Base-by-base conservation (phyloP, 2,329 filamentous ascomycete genomes). In the Diaporthe vexans region DNA sequence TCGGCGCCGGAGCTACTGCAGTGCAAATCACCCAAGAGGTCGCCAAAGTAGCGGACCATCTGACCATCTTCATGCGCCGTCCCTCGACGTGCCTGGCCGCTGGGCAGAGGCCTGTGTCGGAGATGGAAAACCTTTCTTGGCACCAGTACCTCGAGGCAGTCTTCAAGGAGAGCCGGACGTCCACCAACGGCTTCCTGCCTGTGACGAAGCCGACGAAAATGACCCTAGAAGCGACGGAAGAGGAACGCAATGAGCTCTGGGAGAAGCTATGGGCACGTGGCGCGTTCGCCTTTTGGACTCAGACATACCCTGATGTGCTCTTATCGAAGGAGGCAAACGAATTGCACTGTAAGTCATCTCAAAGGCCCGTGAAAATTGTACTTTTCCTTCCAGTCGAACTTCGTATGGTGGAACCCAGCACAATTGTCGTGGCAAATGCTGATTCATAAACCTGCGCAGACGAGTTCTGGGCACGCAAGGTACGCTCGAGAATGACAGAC, bases 31-130 rank as follows among this genome's bases (percentile, higher is more conserved):
- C 73, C 17, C 78, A 79, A 51, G 75, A 77, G 19, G 71, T 78
- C 74, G 80, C 84, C 4, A 86, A 86, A 76, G 63, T 79, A 77
- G 81, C 84, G 13, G 71, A 69, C 2, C 74, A 81, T 26, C 72
- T 84, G 48, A 82, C 80, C 3, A 86, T 91, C 3, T 90, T 91
- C 77, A 86, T 91, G 75, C 84, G 91, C 24, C 91, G 88, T 2
- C 89, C 90, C 0, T 91, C 90, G 73, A 85, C 88, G 17, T 88
- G 87, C 17, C 78, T 92, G 0, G 91, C 91, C 0, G 91, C 92
- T 88, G 81, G 85, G 1, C 88, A 91, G 76, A 80, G 83, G 1
- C 71, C 80, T 2, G 77, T 91, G 1, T 83, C 84, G 0, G 82
- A 80, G 43, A 82, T 88, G 56, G 85, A 89, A 71, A 85, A 89